Conservation (phyloP, 225 moss, liverwort and hornwort genomes). For the Physcomitrellopsis africana region DNA sequence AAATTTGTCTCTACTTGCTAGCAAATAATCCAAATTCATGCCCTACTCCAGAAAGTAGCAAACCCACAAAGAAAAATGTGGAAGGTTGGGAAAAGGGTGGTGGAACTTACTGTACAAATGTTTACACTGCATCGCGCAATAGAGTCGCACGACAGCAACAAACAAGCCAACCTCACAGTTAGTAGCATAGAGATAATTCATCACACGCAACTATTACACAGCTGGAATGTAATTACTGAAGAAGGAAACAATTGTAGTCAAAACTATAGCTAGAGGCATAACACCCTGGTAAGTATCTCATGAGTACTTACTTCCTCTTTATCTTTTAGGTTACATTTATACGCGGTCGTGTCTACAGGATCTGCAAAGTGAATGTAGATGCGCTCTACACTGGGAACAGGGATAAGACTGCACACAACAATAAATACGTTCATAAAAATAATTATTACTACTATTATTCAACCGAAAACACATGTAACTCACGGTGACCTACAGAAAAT, state of each 20-base stretch:
- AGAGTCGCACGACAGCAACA: conserved; percentile 13
- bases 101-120: too few relatives aligned
- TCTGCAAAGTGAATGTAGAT: conserved; percentile 91
- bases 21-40: too few relatives aligned
- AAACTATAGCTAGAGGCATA: not conserved
- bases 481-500: not conserved
- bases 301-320: conserved; percentile 52
- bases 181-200: not conserved
- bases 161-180: too few relatives aligned
- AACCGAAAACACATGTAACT: not conserved
- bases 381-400: conserved; percentile 76
- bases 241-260: not conserved
- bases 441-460: too few relatives aligned
- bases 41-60: not conserved
- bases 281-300: not conserved
- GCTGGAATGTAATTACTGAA: not conserved
- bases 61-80: not conserved
- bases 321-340: conserved; percentile 54
- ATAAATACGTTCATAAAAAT: not conserved
- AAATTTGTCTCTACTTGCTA: not conserved
- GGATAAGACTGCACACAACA: conserved; percentile 62
- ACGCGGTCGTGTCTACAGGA: conserved; percentile 68
- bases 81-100: too few relatives aligned
- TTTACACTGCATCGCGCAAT: not conserved
- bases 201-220: not conserved